Evolutionary conservation across 2,329 filamentous ascomycete genomes (phyloP).

Genomic region (Ophiostoma sp.): DNA sequence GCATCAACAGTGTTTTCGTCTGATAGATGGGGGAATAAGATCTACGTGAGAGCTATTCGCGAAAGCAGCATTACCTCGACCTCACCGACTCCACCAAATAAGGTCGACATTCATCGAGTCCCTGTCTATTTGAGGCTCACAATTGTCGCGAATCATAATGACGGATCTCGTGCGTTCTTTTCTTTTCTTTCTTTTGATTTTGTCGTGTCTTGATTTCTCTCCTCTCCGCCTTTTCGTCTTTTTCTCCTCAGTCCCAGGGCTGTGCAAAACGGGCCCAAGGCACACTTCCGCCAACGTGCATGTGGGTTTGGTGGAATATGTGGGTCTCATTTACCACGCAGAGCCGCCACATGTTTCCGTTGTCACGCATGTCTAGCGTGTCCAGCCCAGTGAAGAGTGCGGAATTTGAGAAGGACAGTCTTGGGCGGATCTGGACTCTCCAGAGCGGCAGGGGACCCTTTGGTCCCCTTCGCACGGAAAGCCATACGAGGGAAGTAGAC

Average conservation of each 20-base stretch:
- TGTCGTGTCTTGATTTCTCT: neutral
- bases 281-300: neutral
- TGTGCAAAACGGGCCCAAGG: conserved; percentile 9
- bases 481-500: neutral
- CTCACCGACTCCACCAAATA: neutral
- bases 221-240: neutral
- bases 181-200: too few species aligned
- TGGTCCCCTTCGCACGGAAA: neutral
- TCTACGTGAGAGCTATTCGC: neutral
- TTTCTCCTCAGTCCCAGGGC: neutral
- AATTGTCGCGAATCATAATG: neutral
- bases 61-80: neutral
- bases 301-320: neutral
- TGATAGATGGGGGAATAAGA: neutral
- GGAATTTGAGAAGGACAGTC: neutral
- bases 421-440: neutral
- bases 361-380: neutral
- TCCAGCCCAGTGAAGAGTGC: neutral
- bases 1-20: neutral
- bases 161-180: neutral
- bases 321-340: neutral
- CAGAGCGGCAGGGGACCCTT: neutral
- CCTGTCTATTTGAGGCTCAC: neutral
- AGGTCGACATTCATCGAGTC: neutral
- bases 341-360: neutral